Conservation (phyloP, 2,329 filamentous ascomycete genomes). For the Stagonosporopsis rhizophila region DNA sequence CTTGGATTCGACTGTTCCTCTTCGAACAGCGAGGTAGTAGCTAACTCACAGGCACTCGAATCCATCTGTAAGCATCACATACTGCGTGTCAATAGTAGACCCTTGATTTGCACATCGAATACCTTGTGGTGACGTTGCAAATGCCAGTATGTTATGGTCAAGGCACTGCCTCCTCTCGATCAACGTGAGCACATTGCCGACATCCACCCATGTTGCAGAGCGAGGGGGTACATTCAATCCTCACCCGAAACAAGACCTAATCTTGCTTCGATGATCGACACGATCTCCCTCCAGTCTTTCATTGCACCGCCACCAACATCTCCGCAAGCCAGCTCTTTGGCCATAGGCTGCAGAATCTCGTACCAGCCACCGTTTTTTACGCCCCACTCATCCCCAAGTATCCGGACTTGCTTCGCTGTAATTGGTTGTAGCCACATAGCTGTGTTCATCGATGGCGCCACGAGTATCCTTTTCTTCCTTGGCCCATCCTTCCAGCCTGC, state of each 20-base stretch:
- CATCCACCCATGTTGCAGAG: no score
- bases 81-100: no score
- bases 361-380: slow-evolving; percentile 60
- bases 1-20: no score
- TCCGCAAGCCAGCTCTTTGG: slow-evolving; percentile 83
- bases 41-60: no score
- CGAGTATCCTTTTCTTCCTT: slow-evolving; percentile 68
- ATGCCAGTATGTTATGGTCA: no score
- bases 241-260: slow-evolving; percentile 28
- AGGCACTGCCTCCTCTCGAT: no score
- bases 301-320: slow-evolving; percentile 84
- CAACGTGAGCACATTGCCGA: no score
- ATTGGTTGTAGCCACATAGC: slow-evolving; percentile 90
- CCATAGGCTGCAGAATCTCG: slow-evolving; percentile 73
- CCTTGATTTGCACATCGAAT: no score
- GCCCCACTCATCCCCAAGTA: slow-evolving; percentile 79
- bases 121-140: no score
- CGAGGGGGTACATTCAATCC: background rate
- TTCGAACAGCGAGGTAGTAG: no score
- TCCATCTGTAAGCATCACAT: no score
- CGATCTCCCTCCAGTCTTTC: slow-evolving; percentile 80
- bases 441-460: slow-evolving; percentile 86
- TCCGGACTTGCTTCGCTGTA: slow-evolving; percentile 72
- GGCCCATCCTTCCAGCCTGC: slow-evolving; percentile 22
- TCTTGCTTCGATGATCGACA: slow-evolving; percentile 64